Evolutionary conservation across 805 yeast species (phyloP).

Genomic region (Hemisphaericaspora nanyangensis): DNA sequence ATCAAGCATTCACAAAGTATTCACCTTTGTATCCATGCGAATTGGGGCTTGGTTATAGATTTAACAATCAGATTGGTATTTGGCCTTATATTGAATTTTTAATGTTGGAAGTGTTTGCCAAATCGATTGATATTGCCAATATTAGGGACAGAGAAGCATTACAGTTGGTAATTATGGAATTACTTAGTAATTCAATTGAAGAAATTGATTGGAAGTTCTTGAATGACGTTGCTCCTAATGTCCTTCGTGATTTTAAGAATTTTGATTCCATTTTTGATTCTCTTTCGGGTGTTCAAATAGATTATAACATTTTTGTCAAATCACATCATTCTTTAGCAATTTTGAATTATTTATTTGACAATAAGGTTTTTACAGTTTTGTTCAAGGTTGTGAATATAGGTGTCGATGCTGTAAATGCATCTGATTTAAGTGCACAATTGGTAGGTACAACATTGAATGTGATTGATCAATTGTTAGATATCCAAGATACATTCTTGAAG

Average conservation of each 20-base stretch:
- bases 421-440: constrained; percentile 20
- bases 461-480: constrained; percentile 41
- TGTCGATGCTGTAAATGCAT: constrained; percentile 44
- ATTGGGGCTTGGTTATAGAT: constrained; percentile 58
- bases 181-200: constrained; percentile 39
- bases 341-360: constrained; percentile 59
- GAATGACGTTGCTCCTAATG: constrained; percentile 49
- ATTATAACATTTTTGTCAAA: constrained; percentile 38
- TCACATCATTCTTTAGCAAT: constrained; percentile 69
- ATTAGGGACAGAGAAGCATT: constrained; percentile 37
- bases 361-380: constrained; percentile 51
- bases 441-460: constrained; percentile 35
- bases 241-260: constrained; percentile 22
- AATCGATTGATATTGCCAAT: constrained; percentile 38
- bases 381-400: constrained; percentile 59
- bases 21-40: constrained; percentile 55
- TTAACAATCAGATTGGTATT: constrained; percentile 49
- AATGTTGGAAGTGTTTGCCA: constrained; percentile 60
- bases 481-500: constrained; percentile 60
- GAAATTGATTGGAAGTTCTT: constrained; percentile 43
- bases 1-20: constrained; percentile 29
- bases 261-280: constrained; percentile 20
- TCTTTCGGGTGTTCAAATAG: constrained; percentile 12
- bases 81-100: constrained; percentile 80
- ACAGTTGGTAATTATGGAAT: constrained; percentile 51